Evolutionary conservation across 768 basidiomycete genomes (phyloP).

Genomic region (Mrakia frigida): DNA sequence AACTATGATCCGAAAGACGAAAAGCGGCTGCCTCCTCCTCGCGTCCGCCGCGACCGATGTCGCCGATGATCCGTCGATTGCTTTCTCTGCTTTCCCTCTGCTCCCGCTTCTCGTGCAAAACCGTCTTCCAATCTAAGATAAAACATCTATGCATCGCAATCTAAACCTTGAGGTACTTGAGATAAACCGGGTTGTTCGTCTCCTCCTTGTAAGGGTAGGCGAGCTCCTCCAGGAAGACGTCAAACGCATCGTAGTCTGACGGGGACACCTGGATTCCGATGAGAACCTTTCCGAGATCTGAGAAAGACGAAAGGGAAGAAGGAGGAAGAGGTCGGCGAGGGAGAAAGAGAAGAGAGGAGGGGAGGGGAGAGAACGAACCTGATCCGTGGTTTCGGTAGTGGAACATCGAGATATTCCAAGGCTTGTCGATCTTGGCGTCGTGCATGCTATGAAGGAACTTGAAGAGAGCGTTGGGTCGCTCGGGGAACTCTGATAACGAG

Average conservation of each 20-base stretch:
- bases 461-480: constrained; percentile 82
- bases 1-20: too few species aligned
- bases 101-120: too few species aligned
- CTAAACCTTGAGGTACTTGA: constrained; percentile 42
- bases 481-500: constrained; percentile 73
- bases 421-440: constrained; percentile 46
- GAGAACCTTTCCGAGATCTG: constrained; percentile 87
- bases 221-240: constrained; percentile 66
- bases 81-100: background rate
- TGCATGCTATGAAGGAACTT: constrained; percentile 82
- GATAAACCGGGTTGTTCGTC: constrained; percentile 80
- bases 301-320: background rate
- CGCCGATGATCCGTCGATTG: too few species aligned
- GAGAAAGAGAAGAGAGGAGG: background rate
- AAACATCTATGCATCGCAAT: background rate
- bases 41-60: too few species aligned
- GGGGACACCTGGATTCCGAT: constrained; percentile 88
- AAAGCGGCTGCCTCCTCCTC: too few species aligned
- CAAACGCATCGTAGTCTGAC: constrained; percentile 61
- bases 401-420: constrained; percentile 92
- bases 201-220: constrained; percentile 90
- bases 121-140: background rate
- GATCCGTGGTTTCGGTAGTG: constrained; percentile 98
- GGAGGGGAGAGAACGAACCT: constrained; percentile 54
- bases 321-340: background rate